Evolutionary conservation across 495 filamentous ascomycete species (phyloP), one percentile per base, ranked within the genome.

Genomic region (Glonium stellatum): DNA sequence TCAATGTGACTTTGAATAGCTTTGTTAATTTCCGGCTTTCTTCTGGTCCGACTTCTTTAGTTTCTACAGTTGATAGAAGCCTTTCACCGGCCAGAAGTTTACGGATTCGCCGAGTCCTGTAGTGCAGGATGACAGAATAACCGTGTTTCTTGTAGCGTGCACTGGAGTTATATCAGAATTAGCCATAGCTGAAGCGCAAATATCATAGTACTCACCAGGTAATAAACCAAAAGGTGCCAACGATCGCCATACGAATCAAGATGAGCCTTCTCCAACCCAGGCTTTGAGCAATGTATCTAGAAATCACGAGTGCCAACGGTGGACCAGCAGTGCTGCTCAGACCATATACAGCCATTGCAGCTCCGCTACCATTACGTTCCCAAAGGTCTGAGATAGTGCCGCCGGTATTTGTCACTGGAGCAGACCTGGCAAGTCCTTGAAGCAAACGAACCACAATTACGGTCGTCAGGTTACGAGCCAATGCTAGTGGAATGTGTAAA

Each of bases 71-170:
- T 11, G 34, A 11, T 12, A 15, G 23, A 10, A 21, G 18, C 5
- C 50, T 23, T 35, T 34, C 12, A 11, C 31, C 54, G 18, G 54
- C 21, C 6, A 57, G 34, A 11, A 18, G 34, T 4, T 5, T 23
- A 9, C 39, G 25, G 31, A 46, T 13, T 19, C 57, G 31, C 5
- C 39, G 46, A 13, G 57, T 53, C 46, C 53, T 59, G 22, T 42
- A 31, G n/a, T 59, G 42, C 2, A 59, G 47, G 31, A 59, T 59
- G 35, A 53, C 39, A 12, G 57, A 4, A 36, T 59, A 47, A n/a
- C n/a, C 57, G 46, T 10, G 57, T 59, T 31, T 59, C 57, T 9
- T 23, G 46, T 23, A 59, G 27, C 4, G 49, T 59, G 25, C 51
- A 31, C 5, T 31, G 25, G 46, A 59, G 27, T 10, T 8, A 39